Conservation (phyloP, 352 stramenopile genomes). For the Achlya hypogyna region DNA sequence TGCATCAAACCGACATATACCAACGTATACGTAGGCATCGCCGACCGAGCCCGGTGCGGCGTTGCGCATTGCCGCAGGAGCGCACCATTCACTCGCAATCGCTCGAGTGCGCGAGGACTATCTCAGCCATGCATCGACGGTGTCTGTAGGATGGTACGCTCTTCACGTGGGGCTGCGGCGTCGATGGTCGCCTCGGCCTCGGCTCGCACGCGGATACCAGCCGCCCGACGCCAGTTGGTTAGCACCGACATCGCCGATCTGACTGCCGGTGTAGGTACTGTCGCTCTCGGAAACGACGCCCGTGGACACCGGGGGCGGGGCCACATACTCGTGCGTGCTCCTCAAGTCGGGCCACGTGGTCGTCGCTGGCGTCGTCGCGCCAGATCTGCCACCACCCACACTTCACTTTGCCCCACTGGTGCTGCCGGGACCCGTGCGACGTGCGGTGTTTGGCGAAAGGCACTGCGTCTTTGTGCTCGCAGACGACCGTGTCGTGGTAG, state of each 20-base stretch:
- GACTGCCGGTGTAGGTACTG: slow-evolving; percentile 26
- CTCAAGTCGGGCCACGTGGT: slow-evolving; percentile 14
- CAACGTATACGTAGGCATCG: not conserved
- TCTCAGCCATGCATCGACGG: not conserved
- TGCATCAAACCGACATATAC: too few relatives aligned
- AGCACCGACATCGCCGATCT: not conserved
- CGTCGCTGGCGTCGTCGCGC: not conserved
- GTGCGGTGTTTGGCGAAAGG: not conserved
- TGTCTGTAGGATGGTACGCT: slow-evolving; percentile 32
- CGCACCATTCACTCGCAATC: slow-evolving; percentile 55
- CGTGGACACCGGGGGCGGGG: slow-evolving; percentile 21
- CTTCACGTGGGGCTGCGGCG: slow-evolving; percentile 62
- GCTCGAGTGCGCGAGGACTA: slow-evolving; percentile 7
- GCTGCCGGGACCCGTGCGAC: not conserved
- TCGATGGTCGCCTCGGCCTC: slow-evolving; percentile 56
- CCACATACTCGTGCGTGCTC: slow-evolving; percentile 26
- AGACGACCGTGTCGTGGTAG: not conserved
- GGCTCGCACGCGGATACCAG: slow-evolving; percentile 49
- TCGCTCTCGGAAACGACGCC: slow-evolving; percentile 28
- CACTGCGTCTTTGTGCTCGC: not conserved
- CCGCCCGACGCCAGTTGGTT: slow-evolving; percentile 34
- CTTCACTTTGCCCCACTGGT: not conserved
- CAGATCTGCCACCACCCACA: not conserved
- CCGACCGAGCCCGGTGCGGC: not conserved
- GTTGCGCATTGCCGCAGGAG: slow-evolving; percentile 45